These are phyloP conservation scores for Setaria italica DNA, from an alignment of 202 grass and related monocot genomes.

Conservation along the genomic window DNA sequence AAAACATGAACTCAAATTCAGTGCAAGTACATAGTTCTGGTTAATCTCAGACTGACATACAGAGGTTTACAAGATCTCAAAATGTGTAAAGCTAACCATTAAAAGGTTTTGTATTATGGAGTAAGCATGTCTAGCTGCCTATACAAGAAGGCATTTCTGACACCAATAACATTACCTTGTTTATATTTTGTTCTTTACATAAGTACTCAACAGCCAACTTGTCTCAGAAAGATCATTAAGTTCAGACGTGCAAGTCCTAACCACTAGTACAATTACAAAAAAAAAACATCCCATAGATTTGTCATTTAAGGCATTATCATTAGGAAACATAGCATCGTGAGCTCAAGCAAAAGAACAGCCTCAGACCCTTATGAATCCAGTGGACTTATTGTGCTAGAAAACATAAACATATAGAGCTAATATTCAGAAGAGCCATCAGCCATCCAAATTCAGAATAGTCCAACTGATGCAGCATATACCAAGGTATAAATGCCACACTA, in stretches of 20 bases:
- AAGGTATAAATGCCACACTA: neutral
- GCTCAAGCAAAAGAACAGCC: conserved; percentile 12
- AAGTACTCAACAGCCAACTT: conserved; percentile 21
- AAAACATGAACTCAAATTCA: neutral
- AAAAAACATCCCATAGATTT: neutral
- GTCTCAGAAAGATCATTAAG: neutral
- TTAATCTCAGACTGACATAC: conserved; percentile 10
- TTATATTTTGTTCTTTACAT: neutral
- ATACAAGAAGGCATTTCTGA: neutral
- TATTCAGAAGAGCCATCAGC: neutral
- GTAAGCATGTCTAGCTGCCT: neutral
- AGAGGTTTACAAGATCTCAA: neutral
- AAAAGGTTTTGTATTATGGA: neutral
- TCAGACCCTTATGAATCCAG: neutral
- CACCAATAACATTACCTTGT: neutral
- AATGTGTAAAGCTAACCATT: neutral
- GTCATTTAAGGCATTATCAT: neutral
- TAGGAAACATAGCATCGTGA: conserved; percentile 5
- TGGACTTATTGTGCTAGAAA: neutral
- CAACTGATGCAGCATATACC: conserved; percentile 9
- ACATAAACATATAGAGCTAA: neutral
- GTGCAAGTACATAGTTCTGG: neutral
- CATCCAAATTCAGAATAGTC: neutral
- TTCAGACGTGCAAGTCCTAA: neutral
- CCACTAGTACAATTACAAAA: conserved; percentile 1